phyloP scores from a whole-genome alignment of 192 early-diverging fungal species.

The Linnemannia elongata region DNA sequence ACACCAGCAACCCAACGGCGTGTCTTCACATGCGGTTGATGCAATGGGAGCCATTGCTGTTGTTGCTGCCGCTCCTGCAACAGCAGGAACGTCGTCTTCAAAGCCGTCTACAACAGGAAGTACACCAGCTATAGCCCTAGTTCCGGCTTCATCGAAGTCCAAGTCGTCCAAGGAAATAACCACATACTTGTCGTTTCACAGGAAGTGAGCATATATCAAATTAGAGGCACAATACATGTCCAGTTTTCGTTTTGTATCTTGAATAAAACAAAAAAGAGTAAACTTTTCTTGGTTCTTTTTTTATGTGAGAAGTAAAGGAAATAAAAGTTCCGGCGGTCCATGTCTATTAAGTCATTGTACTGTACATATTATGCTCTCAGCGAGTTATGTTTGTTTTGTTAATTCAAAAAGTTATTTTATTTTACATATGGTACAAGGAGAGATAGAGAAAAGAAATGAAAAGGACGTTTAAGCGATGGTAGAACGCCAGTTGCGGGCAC shows the following conservation, averaged over 20 bases:
- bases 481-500: constrained; percentile 64
- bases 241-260: too few species aligned
- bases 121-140: background rate
- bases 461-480: constrained; percentile 7
- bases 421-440: background rate
- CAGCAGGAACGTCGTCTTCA: background rate
- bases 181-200: background rate
- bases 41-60: background rate
- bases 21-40: background rate
- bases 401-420: background rate
- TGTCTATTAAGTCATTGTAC: too few species aligned
- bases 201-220: background rate
- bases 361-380: too few species aligned
- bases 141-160: background rate
- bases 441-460: background rate
- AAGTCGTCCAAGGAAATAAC: background rate
- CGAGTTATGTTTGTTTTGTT: too few species aligned
- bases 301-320: too few species aligned
- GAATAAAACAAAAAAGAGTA: too few species aligned
- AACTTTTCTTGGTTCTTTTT: too few species aligned
- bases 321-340: too few species aligned
- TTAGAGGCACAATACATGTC: too few species aligned
- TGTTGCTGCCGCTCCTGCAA: too few species aligned
- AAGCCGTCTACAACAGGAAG: background rate
- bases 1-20: background rate